Evolutionary conservation across 768 basidiomycete species (phyloP), one percentile per base, ranked within the genome.

Genomic region (Royoungia palumana): DNA sequence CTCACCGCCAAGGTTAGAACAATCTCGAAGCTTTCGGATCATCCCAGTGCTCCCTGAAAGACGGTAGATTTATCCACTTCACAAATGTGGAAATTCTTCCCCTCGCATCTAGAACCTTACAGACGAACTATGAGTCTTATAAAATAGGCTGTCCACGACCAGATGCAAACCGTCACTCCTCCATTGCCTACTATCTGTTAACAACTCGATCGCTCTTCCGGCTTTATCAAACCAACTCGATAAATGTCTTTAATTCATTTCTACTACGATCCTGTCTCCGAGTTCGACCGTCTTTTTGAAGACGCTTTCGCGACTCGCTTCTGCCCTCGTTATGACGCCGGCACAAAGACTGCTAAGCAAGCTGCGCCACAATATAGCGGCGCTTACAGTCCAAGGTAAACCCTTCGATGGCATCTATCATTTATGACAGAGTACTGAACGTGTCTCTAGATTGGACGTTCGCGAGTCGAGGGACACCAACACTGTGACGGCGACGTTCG

Each of bases 401-500:
- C 2, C 5, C 14, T 0, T 13, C 11, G 10, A 5, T 38, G 24
- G 7, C 20, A 17, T 24, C 16, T 22, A 17, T 24, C n/a, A 11
- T 17, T 2, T 4, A 14, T 13, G 7, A 16, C 24, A 11, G 16
- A 14, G 19, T 14, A n/a, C 8, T 34, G 4, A n/a, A 47, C 3
- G 3, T 27, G 10, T 16, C 35, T 27, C n/a, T 10, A 75, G 72
- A 37, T 56, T 81, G 69, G 73, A 82, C 53, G 46, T 82, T 2
- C 67, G 74, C 44, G 77, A 79, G 57, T 68, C 73, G 43, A 53
- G 67, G 14, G 68, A 71, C 1, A 56, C 59, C n/a, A 73, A 74
- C 52, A 49, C 55, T 17, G 72, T 80, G 22, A 78, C 75, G 2
- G 79, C 77, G 10, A 72, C 73, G 6, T 78, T 83, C 47, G 82